phyloP scores from a whole-genome alignment of 163 green algal species.

The Chlamydomonas reinhardtii region DNA sequence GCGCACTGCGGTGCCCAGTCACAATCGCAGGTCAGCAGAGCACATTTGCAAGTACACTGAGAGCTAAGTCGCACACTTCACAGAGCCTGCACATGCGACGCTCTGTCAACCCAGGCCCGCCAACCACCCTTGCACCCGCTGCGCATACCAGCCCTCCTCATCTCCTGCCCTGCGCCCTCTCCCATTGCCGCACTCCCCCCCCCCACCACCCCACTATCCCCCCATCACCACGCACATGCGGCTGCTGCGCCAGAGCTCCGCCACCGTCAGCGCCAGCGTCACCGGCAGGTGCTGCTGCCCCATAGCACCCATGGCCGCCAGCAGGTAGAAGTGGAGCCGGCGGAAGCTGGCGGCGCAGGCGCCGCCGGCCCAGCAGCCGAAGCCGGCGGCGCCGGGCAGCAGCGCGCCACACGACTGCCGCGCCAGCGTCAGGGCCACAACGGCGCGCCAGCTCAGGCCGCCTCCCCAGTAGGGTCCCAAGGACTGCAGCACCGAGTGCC shows the following conservation, averaged over 20 bases:
- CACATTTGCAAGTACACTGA: no score
- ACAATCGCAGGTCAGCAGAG: no score
- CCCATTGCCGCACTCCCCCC: no score
- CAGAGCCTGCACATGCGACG: no score
- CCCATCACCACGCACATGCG: neutral
- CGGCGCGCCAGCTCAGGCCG: slow-evolving; percentile 19
- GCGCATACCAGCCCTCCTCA: no score
- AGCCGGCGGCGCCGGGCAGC: neutral
- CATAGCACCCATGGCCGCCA: slow-evolving; percentile 57
- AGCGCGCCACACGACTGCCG: neutral
- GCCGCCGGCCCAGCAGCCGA: slow-evolving; percentile 22
- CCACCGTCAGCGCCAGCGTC: slow-evolving; percentile 59
- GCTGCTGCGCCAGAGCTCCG: slow-evolving; percentile 56
- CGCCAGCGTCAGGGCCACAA: neutral
- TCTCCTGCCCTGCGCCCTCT: no score
- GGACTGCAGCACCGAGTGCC: neutral
- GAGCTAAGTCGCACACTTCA: no score
- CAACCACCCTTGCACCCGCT: no score
- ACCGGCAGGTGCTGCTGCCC: slow-evolving; percentile 55
- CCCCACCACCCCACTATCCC: neutral
- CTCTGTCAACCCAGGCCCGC: no score
- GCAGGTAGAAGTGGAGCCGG: slow-evolving; percentile 44
- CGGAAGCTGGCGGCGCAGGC: slow-evolving; percentile 8
- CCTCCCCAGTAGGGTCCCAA: slow-evolving; percentile 33
- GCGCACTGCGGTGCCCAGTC: neutral